These are phyloP conservation scores for Jacaranda mimosifolia DNA, from an alignment of 257 asterid species.

Conservation along the genomic window DNA sequence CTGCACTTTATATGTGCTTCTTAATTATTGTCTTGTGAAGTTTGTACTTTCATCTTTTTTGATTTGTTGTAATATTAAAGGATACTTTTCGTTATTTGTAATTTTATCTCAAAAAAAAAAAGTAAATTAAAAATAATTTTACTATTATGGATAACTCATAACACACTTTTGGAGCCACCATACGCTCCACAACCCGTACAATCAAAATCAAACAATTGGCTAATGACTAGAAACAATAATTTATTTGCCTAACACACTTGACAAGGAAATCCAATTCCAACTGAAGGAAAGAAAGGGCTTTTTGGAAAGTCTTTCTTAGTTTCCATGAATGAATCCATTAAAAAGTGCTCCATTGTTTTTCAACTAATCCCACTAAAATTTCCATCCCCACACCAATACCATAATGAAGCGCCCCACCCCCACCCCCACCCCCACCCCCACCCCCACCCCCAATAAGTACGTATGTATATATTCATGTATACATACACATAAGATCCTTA, in stretches of 20 bases:
- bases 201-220: slow-evolving; percentile 25
- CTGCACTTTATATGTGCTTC: no score
- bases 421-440: background rate
- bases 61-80: no score
- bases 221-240: slow-evolving; percentile 7
- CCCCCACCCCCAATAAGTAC: background rate
- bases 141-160: slow-evolving; percentile 30
- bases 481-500: background rate
- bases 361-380: slow-evolving; percentile 39
- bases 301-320: slow-evolving; percentile 31
- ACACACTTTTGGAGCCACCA: background rate
- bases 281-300: slow-evolving; percentile 24
- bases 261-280: slow-evolving; percentile 42
- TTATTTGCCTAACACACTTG: slow-evolving; percentile 32
- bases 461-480: background rate
- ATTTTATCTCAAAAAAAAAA: background rate
- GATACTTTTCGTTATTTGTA: no score
- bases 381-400: slow-evolving; percentile 29
- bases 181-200: slow-evolving; percentile 3
- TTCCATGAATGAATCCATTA: slow-evolving; percentile 36
- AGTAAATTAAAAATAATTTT: background rate
- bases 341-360: slow-evolving; percentile 9
- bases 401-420: background rate
- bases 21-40: no score
- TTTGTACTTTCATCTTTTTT: no score